Evolutionary conservation across 345 rosid genomes (phyloP).

Genomic region (Gossypium australe): DNA sequence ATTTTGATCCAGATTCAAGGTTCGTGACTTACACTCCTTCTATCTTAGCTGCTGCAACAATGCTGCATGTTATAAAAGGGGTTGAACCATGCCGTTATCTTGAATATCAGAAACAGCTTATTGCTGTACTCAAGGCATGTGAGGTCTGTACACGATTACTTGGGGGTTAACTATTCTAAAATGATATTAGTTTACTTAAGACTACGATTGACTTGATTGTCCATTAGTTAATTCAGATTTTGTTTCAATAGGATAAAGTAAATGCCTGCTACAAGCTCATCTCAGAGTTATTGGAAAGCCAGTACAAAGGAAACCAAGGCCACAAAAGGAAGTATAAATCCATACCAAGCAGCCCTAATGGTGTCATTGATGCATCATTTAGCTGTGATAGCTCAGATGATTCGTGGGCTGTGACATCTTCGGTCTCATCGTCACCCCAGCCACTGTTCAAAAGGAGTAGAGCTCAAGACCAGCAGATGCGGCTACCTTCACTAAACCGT

Average conservation of each 20-base stretch:
- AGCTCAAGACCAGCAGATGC: constrained; percentile 61
- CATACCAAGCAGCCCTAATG: constrained; percentile 46
- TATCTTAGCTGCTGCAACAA: constrained; percentile 64
- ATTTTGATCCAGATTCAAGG: constrained; percentile 62
- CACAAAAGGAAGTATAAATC: constrained; percentile 44
- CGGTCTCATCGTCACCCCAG: constrained; percentile 38
- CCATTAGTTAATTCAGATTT: neutral
- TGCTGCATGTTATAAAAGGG: constrained; percentile 60
- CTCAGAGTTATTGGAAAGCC: constrained; percentile 33
- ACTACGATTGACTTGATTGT: neutral
- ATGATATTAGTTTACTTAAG: neutral
- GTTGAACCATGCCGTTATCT: constrained; percentile 43
- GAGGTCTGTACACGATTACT: constrained; percentile 47
- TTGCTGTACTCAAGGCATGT: constrained; percentile 45
- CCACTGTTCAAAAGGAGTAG: constrained; percentile 62
- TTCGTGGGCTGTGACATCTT: constrained; percentile 47
- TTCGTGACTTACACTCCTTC: constrained; percentile 58
- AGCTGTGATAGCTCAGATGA: constrained; percentile 68
- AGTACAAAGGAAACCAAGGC: constrained; percentile 25
- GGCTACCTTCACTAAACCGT: constrained; percentile 49
- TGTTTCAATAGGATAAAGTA: constrained; percentile 45
- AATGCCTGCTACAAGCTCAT: constrained; percentile 59
- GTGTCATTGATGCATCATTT: constrained; percentile 52
- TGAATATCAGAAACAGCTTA: constrained; percentile 57
- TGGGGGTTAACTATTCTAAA: constrained; percentile 4